Evolutionary conservation across 805 yeast genomes (phyloP), one percentile per base, ranked within the genome.

Genomic region (Huiozyma sinensis): DNA sequence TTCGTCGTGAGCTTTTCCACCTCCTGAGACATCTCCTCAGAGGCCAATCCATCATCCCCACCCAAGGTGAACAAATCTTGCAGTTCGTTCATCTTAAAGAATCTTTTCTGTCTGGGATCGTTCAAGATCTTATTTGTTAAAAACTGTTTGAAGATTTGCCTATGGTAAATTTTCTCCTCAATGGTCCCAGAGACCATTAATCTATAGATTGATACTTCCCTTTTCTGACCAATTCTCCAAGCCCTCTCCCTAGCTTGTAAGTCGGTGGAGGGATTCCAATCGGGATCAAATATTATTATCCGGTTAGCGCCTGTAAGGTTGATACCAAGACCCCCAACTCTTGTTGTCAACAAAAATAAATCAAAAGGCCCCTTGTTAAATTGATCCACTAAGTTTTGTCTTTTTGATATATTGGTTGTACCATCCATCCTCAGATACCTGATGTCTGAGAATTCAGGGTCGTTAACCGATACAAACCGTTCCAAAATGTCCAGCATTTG

Each of bases 241-340:
- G 97, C 97, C 40, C 98, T 67, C 60, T 90, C 98, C 47, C 97
- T 71, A 0, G 98, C 98, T 63, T 90, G 98, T 47, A 89, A 73
- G 66, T 90, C 98, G 0, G 97, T 92, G 1, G 96, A 87, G 0
- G 98, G 98, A 57, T 90, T 90, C 98, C 98, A 90, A 63, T 92
- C 97, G 0, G 98, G 98, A 56, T 90, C 98, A 59, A 75, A 90
- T 11, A 90, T 90, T 24, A 90, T 86, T 9, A 90, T 96, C 38
- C 97, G 67, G 51, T 88, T 88, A 0, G 98, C 97, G 3, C 97
- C 97, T 0, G 96, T 90, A 39, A 90, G 62, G 60, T 90, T 90
- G 1, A 90, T 85, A 17, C 98, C 98, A 35, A 92, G 67, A 0
- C 98, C 98, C 17, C 98, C 98, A 6, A 92, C 98, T 55, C 90